phyloP scores from a whole-genome alignment of 257 asterid species.

The Thymus quinquecostatus region DNA sequence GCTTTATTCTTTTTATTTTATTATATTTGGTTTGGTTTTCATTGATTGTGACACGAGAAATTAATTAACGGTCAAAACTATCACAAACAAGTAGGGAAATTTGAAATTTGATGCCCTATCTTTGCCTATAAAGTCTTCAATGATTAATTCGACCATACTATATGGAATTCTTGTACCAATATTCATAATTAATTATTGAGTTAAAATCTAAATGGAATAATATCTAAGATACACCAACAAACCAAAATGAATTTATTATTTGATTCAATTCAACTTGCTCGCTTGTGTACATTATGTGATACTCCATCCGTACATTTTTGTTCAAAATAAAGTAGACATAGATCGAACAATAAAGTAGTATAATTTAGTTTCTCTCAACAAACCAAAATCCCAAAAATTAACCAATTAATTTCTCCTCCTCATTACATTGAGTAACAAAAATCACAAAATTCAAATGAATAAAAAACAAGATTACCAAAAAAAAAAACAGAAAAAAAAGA shows the following conservation, averaged over 20 bases:
- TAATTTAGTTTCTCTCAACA: not conserved
- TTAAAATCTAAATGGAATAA: not conserved
- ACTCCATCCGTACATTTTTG: too few species aligned
- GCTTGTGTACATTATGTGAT: not conserved
- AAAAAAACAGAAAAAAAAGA: constrained; percentile 4
- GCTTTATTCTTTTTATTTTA: too few species aligned
- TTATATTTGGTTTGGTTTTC: too few species aligned
- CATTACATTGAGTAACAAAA: constrained; percentile 28
- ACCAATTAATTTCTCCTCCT: constrained; percentile 8
- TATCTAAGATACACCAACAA: not conserved
- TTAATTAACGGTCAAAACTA: too few species aligned
- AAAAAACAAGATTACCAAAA: not conserved
- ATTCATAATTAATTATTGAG: not conserved
- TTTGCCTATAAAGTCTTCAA: not conserved
- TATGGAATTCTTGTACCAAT: not conserved
- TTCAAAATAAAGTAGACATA: too few species aligned
- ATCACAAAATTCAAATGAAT: constrained; percentile 29
- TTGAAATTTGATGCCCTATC: too few species aligned
- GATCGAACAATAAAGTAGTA: too few species aligned
- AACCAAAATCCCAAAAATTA: not conserved
- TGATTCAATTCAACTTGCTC: not conserved
- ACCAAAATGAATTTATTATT: not conserved
- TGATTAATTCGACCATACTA: not conserved
- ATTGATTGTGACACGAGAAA: too few species aligned
- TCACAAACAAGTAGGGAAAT: too few species aligned